Evolutionary conservation across 331 rosid genomes (phyloP).

Genomic region (Quercus phellos): DNA sequence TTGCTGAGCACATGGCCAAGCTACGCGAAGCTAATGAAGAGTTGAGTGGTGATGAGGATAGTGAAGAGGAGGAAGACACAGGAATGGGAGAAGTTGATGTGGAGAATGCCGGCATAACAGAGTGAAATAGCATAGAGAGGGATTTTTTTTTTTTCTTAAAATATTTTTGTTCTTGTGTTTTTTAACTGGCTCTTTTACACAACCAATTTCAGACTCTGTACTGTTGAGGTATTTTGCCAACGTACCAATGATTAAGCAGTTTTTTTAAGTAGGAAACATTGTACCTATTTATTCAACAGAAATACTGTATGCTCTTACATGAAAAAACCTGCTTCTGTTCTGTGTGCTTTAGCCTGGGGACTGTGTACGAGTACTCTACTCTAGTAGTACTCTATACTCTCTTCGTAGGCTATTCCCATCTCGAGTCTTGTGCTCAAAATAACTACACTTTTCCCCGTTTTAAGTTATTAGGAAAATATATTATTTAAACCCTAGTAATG

Average conservation of each 20-base stretch:
- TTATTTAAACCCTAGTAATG: no score
- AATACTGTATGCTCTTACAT: no score
- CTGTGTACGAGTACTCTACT: no score
- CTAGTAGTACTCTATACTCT: no score
- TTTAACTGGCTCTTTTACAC: constrained; percentile 18
- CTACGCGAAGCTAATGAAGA: constrained; percentile 83
- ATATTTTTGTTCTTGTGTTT: constrained; percentile 12
- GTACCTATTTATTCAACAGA: not conserved
- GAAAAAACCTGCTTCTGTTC: not conserved
- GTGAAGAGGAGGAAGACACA: constrained; percentile 94
- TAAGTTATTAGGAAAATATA: no score
- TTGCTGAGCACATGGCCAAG: constrained; percentile 86
- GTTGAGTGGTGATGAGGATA: constrained; percentile 70
- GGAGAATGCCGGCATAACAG: constrained; percentile 61
- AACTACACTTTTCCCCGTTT: no score
- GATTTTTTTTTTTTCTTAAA: not conserved
- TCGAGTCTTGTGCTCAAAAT: no score
- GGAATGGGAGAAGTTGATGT: constrained; percentile 94
- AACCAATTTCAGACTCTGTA: constrained; percentile 20
- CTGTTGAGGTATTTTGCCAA: constrained; percentile 24
- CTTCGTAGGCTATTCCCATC: no score
- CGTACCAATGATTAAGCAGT: constrained; percentile 16
- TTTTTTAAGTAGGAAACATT: constrained; percentile 2
- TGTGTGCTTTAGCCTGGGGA: not conserved
- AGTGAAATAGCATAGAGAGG: constrained; percentile 39